These are phyloP conservation scores for Naganishia sp. DNA, from an alignment of 1,284 basidiomycete species.

Conservation along the genomic window DNA sequence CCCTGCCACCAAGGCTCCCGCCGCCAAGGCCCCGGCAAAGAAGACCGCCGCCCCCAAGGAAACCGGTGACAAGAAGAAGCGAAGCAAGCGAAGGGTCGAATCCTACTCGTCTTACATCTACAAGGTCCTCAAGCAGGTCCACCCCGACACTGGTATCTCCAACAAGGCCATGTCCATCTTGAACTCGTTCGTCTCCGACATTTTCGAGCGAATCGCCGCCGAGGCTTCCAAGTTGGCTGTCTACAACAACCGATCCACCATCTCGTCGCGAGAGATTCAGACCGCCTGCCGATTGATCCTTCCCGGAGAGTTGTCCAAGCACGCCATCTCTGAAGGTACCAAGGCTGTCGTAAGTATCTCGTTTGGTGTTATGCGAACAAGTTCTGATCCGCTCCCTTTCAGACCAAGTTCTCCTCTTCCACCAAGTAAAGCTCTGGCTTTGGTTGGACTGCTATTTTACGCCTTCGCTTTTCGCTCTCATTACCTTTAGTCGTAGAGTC, in stretches of 20 bases:
- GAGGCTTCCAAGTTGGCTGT: slow-evolving; percentile 88
- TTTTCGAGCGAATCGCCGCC: slow-evolving; percentile 88
- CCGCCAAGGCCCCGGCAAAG: slow-evolving; percentile 59
- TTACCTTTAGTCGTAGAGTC: slow-evolving; percentile 22
- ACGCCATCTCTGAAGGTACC: slow-evolving; percentile 80
- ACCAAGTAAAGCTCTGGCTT: slow-evolving; percentile 48
- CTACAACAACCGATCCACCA: slow-evolving; percentile 92
- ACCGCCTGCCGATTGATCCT: slow-evolving; percentile 88
- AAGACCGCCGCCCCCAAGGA: slow-evolving; percentile 66
- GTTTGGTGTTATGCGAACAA: slow-evolving; percentile 38
- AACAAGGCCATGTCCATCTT: slow-evolving; percentile 97
- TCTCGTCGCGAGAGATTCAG: slow-evolving; percentile 91
- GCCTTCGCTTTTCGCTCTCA: slow-evolving; percentile 27
- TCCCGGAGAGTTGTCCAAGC: slow-evolving; percentile 79
- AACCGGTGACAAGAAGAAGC: slow-evolving; percentile 73
- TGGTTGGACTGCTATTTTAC: slow-evolving; percentile 4
- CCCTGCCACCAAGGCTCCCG: slow-evolving; percentile 74
- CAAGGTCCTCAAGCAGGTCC: slow-evolving; percentile 70
- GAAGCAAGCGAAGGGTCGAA: slow-evolving; percentile 79
- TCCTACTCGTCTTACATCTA: slow-evolving; percentile 94
- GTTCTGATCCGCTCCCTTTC: slow-evolving; percentile 50
- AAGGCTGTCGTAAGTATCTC: slow-evolving; percentile 56
- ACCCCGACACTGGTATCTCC: slow-evolving; percentile 90
- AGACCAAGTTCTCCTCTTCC: slow-evolving; percentile 59
- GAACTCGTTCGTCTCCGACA: slow-evolving; percentile 90